Percentiles rank a stretch among this genome's conserved stretches.
phyloP scores from a whole-genome alignment of 2,329 filamentous ascomycete species.

The Fusarium sulawesiense region DNA sequence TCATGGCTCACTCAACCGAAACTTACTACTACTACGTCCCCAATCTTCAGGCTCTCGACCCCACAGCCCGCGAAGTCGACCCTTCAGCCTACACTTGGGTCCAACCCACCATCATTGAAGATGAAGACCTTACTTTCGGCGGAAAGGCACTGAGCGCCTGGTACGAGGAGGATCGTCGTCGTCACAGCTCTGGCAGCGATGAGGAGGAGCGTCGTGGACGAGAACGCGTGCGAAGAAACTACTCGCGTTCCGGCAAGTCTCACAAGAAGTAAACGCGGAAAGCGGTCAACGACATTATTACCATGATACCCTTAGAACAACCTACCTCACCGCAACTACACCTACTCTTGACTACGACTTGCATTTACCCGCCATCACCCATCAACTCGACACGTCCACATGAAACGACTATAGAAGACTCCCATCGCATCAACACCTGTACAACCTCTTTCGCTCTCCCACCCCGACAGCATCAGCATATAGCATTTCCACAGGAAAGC shows the following conservation, averaged over 20 bases:
- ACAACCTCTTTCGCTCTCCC: slow-evolving; percentile 27
- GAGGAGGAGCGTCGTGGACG: slow-evolving; percentile 55
- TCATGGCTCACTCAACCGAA: slow-evolving; percentile 43
- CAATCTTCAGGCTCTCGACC: slow-evolving; percentile 49
- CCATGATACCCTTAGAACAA: slow-evolving; percentile 39
- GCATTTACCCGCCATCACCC: slow-evolving; percentile 11
- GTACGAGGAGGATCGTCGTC: slow-evolving; percentile 69
- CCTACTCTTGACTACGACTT: too few relatives aligned
- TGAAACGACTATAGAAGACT: slow-evolving; percentile 41
- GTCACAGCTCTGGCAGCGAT: slow-evolving; percentile 55
- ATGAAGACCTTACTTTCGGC: slow-evolving; percentile 70
- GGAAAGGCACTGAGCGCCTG: slow-evolving; percentile 69
- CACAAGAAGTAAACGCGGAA: slow-evolving; percentile 47
- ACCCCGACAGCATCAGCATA: slow-evolving; percentile 24
- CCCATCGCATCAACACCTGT: slow-evolving; percentile 17
- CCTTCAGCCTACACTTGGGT: slow-evolving; percentile 58
- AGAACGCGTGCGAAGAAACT: slow-evolving; percentile 51
- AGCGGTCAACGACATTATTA: slow-evolving; percentile 21
- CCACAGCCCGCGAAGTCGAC: slow-evolving; percentile 51
- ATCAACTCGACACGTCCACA: slow-evolving; percentile 30
- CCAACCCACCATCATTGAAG: slow-evolving; percentile 67
- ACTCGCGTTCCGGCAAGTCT: slow-evolving; percentile 45
- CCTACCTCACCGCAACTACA: slow-evolving; percentile 2
- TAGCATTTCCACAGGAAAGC: slow-evolving; percentile 25
- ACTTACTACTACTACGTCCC: slow-evolving; percentile 51